Percentiles rank a stretch among this genome's conserved stretches.
phyloP scores from a whole-genome alignment of 2,329 filamentous ascomycete species.

The Neoarthrinium moseri region DNA sequence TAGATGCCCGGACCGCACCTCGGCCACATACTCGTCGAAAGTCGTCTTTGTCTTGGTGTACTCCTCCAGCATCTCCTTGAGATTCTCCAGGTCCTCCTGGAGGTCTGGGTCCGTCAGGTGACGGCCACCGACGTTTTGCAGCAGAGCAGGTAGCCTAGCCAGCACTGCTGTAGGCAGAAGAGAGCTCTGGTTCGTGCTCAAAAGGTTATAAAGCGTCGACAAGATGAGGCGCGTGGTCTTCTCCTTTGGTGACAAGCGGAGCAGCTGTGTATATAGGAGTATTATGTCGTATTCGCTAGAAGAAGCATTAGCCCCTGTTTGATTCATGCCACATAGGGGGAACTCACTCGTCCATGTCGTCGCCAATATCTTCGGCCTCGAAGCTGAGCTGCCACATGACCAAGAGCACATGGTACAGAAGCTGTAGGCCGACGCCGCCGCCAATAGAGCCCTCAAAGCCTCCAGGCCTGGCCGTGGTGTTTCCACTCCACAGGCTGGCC shows the following conservation, averaged over 20 bases:
- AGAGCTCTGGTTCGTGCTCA: conserved; percentile 67
- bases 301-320: conserved; percentile 21
- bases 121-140: conserved; percentile 61
- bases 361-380: conserved; percentile 70
- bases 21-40: conserved; percentile 85
- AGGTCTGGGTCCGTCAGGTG: conserved; percentile 66
- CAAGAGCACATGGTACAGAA: conserved; percentile 90
- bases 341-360: conserved; percentile 80
- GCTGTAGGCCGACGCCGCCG: conserved; percentile 85
- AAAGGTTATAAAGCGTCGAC: conserved; percentile 85
- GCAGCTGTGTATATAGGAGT: conserved; percentile 85
- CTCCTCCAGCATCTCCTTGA: conserved; percentile 64
- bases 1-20: conserved; percentile 82
- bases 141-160: conserved; percentile 71
- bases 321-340: neutral
- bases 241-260: conserved; percentile 92
- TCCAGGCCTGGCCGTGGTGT: conserved; percentile 50
- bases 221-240: conserved; percentile 93
- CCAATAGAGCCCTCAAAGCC: conserved; percentile 65
- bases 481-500: conserved; percentile 61
- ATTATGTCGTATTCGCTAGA: conserved; percentile 87
- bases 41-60: conserved; percentile 72
- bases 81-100: conserved; percentile 57
- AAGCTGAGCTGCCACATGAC: conserved; percentile 98
- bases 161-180: conserved; percentile 83